phyloP scores from a whole-genome alignment of 148 eudicot genomes.

The Rhododendron kiyosumense region DNA sequence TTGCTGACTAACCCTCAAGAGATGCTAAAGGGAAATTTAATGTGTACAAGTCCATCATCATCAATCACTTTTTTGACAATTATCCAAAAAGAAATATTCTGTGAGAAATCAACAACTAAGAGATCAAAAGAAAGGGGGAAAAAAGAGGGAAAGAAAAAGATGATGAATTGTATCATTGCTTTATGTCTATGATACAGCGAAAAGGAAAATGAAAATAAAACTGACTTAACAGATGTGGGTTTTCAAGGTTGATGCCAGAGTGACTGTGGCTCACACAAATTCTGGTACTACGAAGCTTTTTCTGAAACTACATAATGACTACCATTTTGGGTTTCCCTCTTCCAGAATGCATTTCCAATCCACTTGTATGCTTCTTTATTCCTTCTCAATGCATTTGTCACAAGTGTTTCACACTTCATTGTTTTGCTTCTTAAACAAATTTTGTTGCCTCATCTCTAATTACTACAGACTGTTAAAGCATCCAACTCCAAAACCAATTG shows the following conservation, averaged over 20 bases:
- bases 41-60: not conserved
- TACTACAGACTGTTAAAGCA: not conserved
- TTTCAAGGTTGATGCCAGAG: not conserved
- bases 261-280: not conserved
- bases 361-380: slow-evolving; percentile 1
- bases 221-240: not conserved
- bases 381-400: not conserved
- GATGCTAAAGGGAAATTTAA: not conserved
- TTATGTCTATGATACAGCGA: not conserved
- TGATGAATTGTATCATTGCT: not conserved
- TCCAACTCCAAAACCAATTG: no score
- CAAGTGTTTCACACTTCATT: not conserved
- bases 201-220: not conserved
- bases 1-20: not conserved
- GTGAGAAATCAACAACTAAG: not conserved
- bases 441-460: not conserved
- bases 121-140: not conserved
- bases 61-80: not conserved
- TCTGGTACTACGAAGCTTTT: not conserved
- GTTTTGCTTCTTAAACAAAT: not conserved
- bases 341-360: not conserved
- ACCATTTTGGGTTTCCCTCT: not conserved
- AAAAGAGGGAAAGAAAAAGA: not conserved
- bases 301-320: not conserved
- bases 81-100: not conserved